Evolutionary conservation across 2,329 filamentous ascomycete genomes (phyloP).

Genomic region (Graphiopsis chlorocephala): DNA sequence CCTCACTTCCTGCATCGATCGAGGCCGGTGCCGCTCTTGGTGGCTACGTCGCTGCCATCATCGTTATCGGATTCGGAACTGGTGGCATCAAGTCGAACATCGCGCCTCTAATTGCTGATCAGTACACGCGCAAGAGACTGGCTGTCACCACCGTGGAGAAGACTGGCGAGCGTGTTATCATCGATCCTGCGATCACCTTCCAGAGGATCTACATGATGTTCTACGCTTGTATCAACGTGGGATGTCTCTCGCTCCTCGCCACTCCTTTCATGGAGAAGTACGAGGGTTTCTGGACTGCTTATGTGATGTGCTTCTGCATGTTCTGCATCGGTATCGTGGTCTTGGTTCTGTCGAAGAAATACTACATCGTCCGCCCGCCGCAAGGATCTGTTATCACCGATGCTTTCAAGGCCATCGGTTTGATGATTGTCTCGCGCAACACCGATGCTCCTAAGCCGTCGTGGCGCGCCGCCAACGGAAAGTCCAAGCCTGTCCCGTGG

Average conservation of each 20-base stretch:
- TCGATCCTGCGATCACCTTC: slow-evolving; percentile 49
- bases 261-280: slow-evolving; percentile 67
- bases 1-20: slow-evolving; percentile 63
- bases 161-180: slow-evolving; percentile 46
- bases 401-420: slow-evolving; percentile 61
- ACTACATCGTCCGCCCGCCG: slow-evolving; percentile 47
- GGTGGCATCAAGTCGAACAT: slow-evolving; percentile 83
- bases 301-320: slow-evolving; percentile 60
- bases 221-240: slow-evolving; percentile 71
- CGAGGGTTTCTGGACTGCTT: slow-evolving; percentile 66
- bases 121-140: slow-evolving; percentile 43
- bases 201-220: slow-evolving; percentile 60
- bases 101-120: slow-evolving; percentile 49
- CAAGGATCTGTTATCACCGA: slow-evolving; percentile 65
- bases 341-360: slow-evolving; percentile 40
- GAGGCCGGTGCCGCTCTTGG: slow-evolving; percentile 59
- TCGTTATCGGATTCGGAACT: slow-evolving; percentile 71
- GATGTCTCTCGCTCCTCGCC: slow-evolving; percentile 63
- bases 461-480: slow-evolving; percentile 56
- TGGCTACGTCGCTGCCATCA: slow-evolving; percentile 61
- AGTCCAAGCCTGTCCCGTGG: slow-evolving; percentile 52
- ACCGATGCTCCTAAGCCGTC: slow-evolving; percentile 65
- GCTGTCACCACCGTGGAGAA: slow-evolving; percentile 38
- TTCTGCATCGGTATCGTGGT: slow-evolving; percentile 62
- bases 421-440: slow-evolving; percentile 52